Conservation (phyloP, 805 yeast species). For the Myxozyma udenii region DNA sequence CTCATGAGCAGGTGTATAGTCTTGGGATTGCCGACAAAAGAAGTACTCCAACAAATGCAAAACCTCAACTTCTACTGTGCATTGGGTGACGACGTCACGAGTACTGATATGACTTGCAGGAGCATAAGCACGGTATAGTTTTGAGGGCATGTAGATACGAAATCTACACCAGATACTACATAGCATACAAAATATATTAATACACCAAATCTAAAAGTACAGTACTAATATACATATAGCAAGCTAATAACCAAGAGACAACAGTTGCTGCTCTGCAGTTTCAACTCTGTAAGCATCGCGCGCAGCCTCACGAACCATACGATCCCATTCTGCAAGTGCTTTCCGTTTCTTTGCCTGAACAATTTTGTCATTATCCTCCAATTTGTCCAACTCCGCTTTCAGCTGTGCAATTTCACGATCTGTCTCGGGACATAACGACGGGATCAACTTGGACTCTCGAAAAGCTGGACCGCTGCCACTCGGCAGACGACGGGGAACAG, state of each 20-base stretch:
- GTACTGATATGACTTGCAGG: slow-evolving; percentile 22
- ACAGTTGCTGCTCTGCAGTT: slow-evolving; percentile 21
- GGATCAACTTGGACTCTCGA: slow-evolving; percentile 11
- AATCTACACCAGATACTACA: background rate
- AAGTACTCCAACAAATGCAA: slow-evolving; percentile 24
- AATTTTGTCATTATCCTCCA: slow-evolving; percentile 12
- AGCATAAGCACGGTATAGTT: slow-evolving; percentile 5
- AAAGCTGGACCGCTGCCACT: slow-evolving; percentile 2
- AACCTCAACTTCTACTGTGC: slow-evolving; percentile 24
- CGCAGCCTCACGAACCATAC: slow-evolving; percentile 12
- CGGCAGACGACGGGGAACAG: slow-evolving; percentile 2
- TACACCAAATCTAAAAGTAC: background rate
- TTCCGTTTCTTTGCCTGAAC: slow-evolving; percentile 17
- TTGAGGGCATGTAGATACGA: slow-evolving; percentile 2
- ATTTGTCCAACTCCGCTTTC: slow-evolving; percentile 15
- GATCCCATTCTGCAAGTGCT: slow-evolving; percentile 24
- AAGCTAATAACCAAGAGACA: slow-evolving; percentile 14
- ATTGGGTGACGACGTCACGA: slow-evolving; percentile 16
- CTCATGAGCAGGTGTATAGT: slow-evolving; percentile 8
- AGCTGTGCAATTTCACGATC: slow-evolving; percentile 20
- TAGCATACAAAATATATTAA: background rate
- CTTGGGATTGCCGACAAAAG: slow-evolving; percentile 16
- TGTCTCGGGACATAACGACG: slow-evolving; percentile 22
- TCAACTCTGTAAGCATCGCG: slow-evolving; percentile 23
- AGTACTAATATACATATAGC: background rate